phyloP scores from a whole-genome alignment of 768 basidiomycete genomes.

The Tricholoma sp. region DNA sequence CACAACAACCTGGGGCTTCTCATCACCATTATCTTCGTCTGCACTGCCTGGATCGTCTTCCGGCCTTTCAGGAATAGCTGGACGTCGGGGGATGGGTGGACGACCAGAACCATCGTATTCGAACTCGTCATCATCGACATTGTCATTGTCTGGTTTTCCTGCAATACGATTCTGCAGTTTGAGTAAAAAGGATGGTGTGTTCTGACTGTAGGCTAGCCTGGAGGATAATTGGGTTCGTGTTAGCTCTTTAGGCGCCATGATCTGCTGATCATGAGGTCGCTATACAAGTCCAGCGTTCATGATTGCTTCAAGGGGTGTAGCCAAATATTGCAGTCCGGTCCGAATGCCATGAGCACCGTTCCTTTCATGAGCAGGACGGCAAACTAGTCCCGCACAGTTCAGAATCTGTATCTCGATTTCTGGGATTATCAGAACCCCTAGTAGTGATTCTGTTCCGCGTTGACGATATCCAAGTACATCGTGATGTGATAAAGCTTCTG shows the following conservation, averaged over 20 bases:
- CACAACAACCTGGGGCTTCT: slow-evolving; percentile 86
- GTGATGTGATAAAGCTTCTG: too few species aligned
- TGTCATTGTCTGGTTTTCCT: slow-evolving; percentile 43
- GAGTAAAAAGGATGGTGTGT: slow-evolving; percentile 59
- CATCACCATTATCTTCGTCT: slow-evolving; percentile 68
- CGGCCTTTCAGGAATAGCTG: slow-evolving; percentile 65
- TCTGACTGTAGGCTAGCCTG: slow-evolving; percentile 55
- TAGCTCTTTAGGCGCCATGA: slow-evolving; percentile 55
- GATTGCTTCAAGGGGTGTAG: too few species aligned
- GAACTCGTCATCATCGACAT: slow-evolving; percentile 45
- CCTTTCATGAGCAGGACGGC: too few species aligned
- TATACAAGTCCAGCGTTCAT: background rate
- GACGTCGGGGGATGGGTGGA: slow-evolving; percentile 70
- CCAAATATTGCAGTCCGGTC: background rate
- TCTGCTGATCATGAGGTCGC: background rate
- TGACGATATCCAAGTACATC: too few species aligned
- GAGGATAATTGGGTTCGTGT: slow-evolving; percentile 70
- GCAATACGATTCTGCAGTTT: slow-evolving; percentile 60
- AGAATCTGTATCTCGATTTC: too few species aligned
- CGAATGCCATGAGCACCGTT: too few species aligned
- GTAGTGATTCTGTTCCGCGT: too few species aligned
- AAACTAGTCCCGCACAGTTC: too few species aligned
- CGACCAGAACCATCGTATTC: slow-evolving; percentile 66
- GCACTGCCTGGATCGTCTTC: slow-evolving; percentile 67
- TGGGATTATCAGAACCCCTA: too few species aligned